Conservation (phyloP, 345 rosid genomes). For the Luvunga scandens region DNA sequence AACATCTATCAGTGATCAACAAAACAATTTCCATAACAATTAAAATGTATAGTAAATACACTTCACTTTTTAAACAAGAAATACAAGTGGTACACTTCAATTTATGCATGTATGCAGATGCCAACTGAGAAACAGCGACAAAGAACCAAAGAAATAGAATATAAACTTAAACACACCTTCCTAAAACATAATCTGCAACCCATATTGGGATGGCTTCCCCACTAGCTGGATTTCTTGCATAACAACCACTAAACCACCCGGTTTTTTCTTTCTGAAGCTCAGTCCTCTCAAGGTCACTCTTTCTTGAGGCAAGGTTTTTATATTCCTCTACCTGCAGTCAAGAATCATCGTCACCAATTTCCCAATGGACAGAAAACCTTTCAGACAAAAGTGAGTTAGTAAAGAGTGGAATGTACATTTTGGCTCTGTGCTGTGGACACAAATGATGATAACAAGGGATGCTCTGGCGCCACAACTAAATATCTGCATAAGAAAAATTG, state of each 20-base stretch:
- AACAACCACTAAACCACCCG: slow-evolving; percentile 80
- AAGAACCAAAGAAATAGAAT: not conserved
- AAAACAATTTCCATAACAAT: not conserved
- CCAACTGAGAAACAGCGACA: slow-evolving; percentile 7
- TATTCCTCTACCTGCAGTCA: slow-evolving; percentile 76
- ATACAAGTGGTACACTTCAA: not conserved
- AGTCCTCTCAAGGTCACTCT: slow-evolving; percentile 96
- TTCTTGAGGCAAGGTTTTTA: slow-evolving; percentile 64
- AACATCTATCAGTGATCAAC: slow-evolving; percentile 2
- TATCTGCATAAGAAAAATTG: slow-evolving; percentile 47
- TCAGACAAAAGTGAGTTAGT: not conserved
- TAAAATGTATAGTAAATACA: not conserved
- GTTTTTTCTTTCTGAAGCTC: slow-evolving; percentile 96
- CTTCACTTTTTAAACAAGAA: not conserved
- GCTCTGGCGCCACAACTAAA: slow-evolving; percentile 93
- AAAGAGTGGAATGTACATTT: slow-evolving; percentile 38
- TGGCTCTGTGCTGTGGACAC: slow-evolving; percentile 48
- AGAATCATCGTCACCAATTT: slow-evolving; percentile 1
- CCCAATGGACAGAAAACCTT: slow-evolving; percentile 2
- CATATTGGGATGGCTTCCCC: slow-evolving; percentile 87
- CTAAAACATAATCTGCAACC: slow-evolving; percentile 93
- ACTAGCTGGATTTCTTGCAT: slow-evolving; percentile 79
- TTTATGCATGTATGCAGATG: not conserved
- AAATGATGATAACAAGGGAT: slow-evolving; percentile 53
- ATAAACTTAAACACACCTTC: slow-evolving; percentile 41